Evolutionary conservation across 306 rosid species (phyloP), one percentile per base, ranked within the genome.

Genomic region (Cicer arietinum): DNA sequence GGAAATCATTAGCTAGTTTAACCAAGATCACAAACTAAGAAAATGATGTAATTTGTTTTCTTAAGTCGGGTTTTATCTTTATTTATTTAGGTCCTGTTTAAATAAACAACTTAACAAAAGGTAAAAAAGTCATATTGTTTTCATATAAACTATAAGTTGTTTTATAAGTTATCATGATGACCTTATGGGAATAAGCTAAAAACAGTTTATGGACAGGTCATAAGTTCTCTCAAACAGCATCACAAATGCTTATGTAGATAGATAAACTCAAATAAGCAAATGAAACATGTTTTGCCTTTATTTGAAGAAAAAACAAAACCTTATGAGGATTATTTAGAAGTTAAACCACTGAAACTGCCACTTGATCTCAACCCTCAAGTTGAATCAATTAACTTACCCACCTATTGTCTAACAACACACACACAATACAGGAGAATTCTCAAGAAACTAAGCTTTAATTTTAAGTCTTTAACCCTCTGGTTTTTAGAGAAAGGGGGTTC

Each of bases 11-110:
- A 81, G 69, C 67, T 64, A 50, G 7, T 37, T 7, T 11, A 50
- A 80, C 59, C 39, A 54, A 62, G 22, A 53, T 63, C 72, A 77
- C 46, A 81, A 77, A 80, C 60, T 51, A 72, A 39, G 65, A 43
- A 73, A 73, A 71, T 51, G 1, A 3, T 8, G 13, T 37, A 9
- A 42, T 63, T 5, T 30, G 5, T 20, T 67, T 65, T 56, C 16
- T 7, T 10, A 12, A 51, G 10, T 60, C 11, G 6, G 17, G 13
- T 51, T 37, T 61, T 40, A 74, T 10, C 44, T 5, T 11, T 41
- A 25, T 66, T 22, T 73, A 7, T 13, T 67, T 37, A 53, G 0
- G 37, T 30, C 37, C 37, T 30, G 6, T 30, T 3, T 30, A 30
- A 30, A 30, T 0, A 30, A 4, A 30, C 35, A 25, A 25, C 4